Percentiles rank a stretch among this genome's conserved stretches.
Conservation (phyloP, 495 filamentous ascomycete species). For the Talaromyces proteolyticus region DNA sequence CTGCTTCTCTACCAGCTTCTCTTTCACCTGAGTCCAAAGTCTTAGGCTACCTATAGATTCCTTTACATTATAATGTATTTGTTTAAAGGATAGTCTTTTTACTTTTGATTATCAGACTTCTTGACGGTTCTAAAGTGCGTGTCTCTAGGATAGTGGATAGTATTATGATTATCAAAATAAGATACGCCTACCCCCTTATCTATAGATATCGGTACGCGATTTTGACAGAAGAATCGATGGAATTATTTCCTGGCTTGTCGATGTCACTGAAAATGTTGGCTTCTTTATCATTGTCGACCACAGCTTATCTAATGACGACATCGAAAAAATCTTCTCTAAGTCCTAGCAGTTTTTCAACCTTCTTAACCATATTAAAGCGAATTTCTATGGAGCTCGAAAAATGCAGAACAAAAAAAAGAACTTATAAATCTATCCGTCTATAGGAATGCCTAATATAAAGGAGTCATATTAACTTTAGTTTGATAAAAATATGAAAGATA, state of each 20-base stretch:
- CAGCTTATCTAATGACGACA: slow-evolving; percentile 39
- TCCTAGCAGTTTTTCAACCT: slow-evolving; percentile 52
- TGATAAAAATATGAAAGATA: slow-evolving; percentile 40
- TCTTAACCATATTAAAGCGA: slow-evolving; percentile 43
- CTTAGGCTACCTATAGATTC: too few relatives aligned
- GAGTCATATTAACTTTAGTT: slow-evolving; percentile 60
- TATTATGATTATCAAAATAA: slow-evolving; percentile 18
- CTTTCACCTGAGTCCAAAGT: too few relatives aligned
- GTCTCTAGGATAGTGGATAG: neutral
- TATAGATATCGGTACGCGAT: slow-evolving; percentile 51
- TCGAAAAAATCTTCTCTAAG: slow-evolving; percentile 46
- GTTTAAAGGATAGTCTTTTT: too few relatives aligned
- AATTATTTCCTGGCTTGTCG: slow-evolving; percentile 47
- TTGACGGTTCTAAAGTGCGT: neutral
- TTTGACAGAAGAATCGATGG: slow-evolving; percentile 46
- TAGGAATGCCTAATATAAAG: slow-evolving; percentile 54
- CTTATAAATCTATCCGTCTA: slow-evolving; percentile 55
- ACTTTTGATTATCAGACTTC: neutral
- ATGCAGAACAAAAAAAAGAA: slow-evolving; percentile 61
- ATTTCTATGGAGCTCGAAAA: slow-evolving; percentile 47
- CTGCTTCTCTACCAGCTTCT: too few relatives aligned
- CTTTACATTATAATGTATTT: too few relatives aligned
- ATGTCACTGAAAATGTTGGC: slow-evolving; percentile 54
- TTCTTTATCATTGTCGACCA: slow-evolving; percentile 59
- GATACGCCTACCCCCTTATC: slow-evolving; percentile 40